These are phyloP conservation scores for Arachis stenosperma DNA, from an alignment of 306 rosid species.

Conservation along the genomic window DNA sequence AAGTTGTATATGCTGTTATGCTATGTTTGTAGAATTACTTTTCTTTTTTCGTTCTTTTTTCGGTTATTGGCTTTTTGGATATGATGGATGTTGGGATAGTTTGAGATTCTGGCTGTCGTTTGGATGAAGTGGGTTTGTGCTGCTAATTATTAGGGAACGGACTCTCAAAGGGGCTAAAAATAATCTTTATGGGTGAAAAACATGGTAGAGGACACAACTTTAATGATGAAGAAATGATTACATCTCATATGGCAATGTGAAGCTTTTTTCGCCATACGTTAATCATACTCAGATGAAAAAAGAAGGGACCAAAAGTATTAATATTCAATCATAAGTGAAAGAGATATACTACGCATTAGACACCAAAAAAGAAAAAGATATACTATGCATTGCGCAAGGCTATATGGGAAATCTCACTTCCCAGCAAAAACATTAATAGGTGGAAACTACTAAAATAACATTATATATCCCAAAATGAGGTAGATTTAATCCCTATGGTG, in stretches of 20 bases:
- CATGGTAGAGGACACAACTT: constrained; percentile 30
- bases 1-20: constrained; percentile 26
- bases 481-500: background rate
- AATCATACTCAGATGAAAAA: constrained; percentile 5
- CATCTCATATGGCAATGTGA: constrained; percentile 26
- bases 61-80: background rate
- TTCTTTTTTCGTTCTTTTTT: background rate
- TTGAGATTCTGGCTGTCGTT: constrained; percentile 22
- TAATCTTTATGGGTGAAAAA: constrained; percentile 33
- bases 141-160: constrained; percentile 36
- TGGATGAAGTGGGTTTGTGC: constrained; percentile 16
- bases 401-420: background rate
- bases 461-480: background rate
- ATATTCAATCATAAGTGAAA: constrained; percentile 29
- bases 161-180: constrained; percentile 27
- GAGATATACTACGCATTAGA: constrained; percentile 22
- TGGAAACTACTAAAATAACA: background rate
- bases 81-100: background rate
- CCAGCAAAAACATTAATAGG: background rate
- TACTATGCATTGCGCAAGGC: no score
- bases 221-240: constrained; percentile 50
- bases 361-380: background rate
- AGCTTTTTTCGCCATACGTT: constrained; percentile 25
- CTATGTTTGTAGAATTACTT: background rate
- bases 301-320: constrained; percentile 27